These are phyloP conservation scores for Parasitella parasitica DNA, from an alignment of 371 early-diverging fungal species.

Conservation along the genomic window DNA sequence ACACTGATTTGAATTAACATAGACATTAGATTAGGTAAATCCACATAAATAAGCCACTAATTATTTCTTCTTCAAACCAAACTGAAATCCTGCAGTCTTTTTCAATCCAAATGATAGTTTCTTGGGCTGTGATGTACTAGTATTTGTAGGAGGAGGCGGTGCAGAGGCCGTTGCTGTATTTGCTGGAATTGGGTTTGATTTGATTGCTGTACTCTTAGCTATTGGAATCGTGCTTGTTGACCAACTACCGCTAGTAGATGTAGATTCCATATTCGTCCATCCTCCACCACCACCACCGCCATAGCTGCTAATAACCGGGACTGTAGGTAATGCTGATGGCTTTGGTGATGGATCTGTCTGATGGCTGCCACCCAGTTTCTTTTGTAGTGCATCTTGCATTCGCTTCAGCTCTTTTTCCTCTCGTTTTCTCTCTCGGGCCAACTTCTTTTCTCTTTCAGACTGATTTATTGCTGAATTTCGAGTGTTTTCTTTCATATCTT, in stretches of 20 bases:
- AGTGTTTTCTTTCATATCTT: constrained; percentile 70
- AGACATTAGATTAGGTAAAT: too few relatives aligned
- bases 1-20: too few relatives aligned
- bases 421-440: constrained; percentile 66
- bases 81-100: constrained; percentile 30
- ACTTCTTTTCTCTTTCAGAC: constrained; percentile 45
- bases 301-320: background rate
- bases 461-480: constrained; percentile 41
- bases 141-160: background rate
- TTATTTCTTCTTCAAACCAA: constrained; percentile 37
- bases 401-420: constrained; percentile 70
- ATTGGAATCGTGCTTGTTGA: background rate
- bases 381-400: constrained; percentile 67
- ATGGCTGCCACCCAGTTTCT: constrained; percentile 29
- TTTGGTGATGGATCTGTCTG: background rate
- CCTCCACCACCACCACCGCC: background rate
- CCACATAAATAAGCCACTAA: background rate
- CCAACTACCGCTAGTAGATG: background rate
- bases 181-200: background rate
- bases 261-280: background rate
- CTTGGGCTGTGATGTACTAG: constrained; percentile 1
- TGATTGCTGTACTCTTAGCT: background rate
- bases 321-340: background rate
- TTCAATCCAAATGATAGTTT: constrained; percentile 34
- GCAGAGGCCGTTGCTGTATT: background rate